phyloP scores from a whole-genome alignment of 805 yeast genomes.

The Nakazawaea peltata region DNA sequence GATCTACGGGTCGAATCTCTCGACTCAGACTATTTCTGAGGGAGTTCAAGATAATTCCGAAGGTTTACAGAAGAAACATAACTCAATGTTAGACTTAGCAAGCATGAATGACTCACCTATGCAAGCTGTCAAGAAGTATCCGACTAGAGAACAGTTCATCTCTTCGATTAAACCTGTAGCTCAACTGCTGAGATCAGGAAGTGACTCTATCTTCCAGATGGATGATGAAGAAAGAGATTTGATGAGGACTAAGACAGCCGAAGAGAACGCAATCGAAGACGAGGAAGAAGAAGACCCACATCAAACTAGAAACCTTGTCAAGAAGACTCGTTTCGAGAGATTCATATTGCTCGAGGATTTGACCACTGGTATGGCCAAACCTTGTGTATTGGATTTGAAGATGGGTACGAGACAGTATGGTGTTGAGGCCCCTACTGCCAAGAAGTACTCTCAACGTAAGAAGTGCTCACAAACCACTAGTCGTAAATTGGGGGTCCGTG shows the following conservation, averaged over 20 bases:
- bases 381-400: conserved; percentile 90
- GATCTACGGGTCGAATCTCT: too few relatives aligned
- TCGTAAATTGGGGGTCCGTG: conserved; percentile 74
- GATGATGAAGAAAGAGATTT: conserved; percentile 28
- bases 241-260: not conserved
- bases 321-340: conserved; percentile 58
- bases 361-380: conserved; percentile 71
- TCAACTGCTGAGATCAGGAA: conserved; percentile 11
- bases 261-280: conserved; percentile 12
- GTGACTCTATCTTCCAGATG: conserved; percentile 35
- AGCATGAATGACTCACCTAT: conserved; percentile 9
- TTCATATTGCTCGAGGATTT: conserved; percentile 86
- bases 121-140: not conserved
- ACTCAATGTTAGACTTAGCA: conserved; percentile 16
- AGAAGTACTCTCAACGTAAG: conserved; percentile 68
- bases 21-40: too few relatives aligned
- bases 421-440: conserved; percentile 71
- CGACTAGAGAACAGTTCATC: conserved; percentile 9
- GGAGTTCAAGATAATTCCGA: too few relatives aligned
- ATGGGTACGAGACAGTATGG: conserved; percentile 99
- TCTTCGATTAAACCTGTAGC: conserved; percentile 15
- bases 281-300: conserved; percentile 11
- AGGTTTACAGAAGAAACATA: conserved; percentile 10
- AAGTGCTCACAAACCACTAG: conserved; percentile 84
- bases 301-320: conserved; percentile 18